Evolutionary conservation across 495 filamentous ascomycete genomes (phyloP).

Genomic region (Podospora tetraspora): DNA sequence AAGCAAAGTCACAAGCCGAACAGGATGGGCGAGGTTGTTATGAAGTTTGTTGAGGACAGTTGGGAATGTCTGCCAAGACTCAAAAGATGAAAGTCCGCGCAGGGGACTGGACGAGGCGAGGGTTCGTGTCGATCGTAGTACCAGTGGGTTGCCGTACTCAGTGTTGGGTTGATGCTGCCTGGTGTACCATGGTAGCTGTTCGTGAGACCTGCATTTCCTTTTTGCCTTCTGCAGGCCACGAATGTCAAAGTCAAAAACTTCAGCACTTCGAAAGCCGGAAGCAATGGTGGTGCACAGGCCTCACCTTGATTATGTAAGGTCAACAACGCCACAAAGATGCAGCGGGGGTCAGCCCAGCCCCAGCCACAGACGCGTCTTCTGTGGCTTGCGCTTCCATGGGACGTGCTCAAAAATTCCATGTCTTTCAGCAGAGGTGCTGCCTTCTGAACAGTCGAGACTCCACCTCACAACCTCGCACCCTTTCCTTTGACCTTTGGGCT

Average conservation of each 20-base stretch:
- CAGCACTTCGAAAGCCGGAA: no score
- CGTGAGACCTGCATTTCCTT: no score
- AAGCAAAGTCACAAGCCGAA: not conserved
- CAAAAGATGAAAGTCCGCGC: not conserved
- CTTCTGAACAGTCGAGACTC: not conserved
- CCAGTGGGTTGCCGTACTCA: no score
- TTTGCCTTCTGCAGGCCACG: no score
- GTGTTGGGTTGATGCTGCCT: no score
- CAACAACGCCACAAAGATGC: not conserved
- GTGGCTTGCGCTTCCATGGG: not conserved
- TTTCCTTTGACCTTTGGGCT: not conserved
- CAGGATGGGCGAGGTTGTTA: not conserved
- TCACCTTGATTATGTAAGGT: not conserved
- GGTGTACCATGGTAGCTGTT: no score
- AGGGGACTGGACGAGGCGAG: not conserved
- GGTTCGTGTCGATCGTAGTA: not conserved
- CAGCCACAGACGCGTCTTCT: not conserved
- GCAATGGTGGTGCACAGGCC: not conserved
- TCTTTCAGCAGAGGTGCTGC: not conserved
- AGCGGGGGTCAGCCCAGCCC: no score
- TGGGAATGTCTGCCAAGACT: not conserved
- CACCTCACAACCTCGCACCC: not conserved
- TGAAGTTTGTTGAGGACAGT: not conserved
- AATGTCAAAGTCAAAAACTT: not conserved
- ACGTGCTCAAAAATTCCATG: not conserved